These are phyloP conservation scores for Botrytis tulipae DNA, from an alignment of 2,329 filamentous ascomycete species.

Conservation along the genomic window DNA sequence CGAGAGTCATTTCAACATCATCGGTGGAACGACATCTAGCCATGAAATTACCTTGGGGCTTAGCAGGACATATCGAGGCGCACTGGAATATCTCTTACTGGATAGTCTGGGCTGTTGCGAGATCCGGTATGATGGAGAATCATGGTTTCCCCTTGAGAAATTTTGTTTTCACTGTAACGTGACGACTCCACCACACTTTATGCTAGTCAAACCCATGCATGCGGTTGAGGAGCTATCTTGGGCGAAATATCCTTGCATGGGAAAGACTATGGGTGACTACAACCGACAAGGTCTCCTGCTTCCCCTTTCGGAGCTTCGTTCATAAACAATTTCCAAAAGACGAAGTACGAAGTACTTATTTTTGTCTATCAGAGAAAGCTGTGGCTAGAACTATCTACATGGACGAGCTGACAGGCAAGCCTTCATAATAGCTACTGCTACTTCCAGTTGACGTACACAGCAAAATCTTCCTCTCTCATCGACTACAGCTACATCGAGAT, in stretches of 20 bases:
- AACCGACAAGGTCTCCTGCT: neutral
- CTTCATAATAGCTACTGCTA: neutral
- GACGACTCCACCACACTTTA: slow-evolving; percentile 1
- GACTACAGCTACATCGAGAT: neutral
- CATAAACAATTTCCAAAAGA: neutral
- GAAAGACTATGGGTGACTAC: neutral
- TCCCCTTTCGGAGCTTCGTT: neutral
- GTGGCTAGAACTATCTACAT: neutral
- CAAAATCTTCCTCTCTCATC: neutral
- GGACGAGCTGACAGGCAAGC: neutral
- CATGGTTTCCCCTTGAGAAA: slow-evolving; percentile 1
- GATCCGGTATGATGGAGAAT: neutral
- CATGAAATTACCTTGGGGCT: neutral
- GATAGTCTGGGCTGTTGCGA: neutral
- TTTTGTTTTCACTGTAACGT: slow-evolving; percentile 5
- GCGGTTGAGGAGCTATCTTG: neutral
- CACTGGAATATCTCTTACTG: neutral
- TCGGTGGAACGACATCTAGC: neutral
- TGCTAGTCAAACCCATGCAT: neutral
- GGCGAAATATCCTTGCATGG: neutral
- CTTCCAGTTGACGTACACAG: neutral
- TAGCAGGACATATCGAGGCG: neutral
- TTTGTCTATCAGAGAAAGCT: neutral
- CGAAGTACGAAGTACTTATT: neutral
- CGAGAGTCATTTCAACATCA: neutral